Conservation (phyloP, 495 filamentous ascomycete species). For the Neurospora sp. region DNA sequence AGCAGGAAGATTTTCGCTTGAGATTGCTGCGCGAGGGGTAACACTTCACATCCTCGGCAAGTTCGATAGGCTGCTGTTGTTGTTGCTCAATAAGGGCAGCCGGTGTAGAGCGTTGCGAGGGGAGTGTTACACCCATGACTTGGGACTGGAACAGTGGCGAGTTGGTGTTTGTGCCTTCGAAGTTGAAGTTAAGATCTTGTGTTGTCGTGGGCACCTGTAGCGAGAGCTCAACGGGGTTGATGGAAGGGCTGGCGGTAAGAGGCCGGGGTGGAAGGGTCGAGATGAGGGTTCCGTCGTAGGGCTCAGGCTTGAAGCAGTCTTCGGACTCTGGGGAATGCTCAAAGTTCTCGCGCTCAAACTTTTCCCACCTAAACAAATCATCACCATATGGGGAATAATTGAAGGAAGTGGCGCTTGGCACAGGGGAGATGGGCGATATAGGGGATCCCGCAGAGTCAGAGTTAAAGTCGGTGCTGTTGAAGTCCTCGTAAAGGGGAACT, state of each 20-base stretch:
- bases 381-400: slow-evolving; percentile 12
- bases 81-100: background rate
- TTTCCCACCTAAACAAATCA: slow-evolving; percentile 9
- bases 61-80: background rate
- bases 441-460: slow-evolving; percentile 21
- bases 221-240: slow-evolving; percentile 23
- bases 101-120: background rate
- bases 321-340: slow-evolving; percentile 12
- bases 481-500: slow-evolving; percentile 10
- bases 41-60: slow-evolving; percentile 4
- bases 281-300: slow-evolving; percentile 7
- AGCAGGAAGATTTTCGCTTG: slow-evolving; percentile 22
- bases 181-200: background rate
- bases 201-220: background rate
- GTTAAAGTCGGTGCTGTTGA: slow-evolving; percentile 17
- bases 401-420: slow-evolving; percentile 16
- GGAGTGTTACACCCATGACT: slow-evolving; percentile 1
- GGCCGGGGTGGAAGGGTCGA: slow-evolving; percentile 1
- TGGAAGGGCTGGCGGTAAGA: slow-evolving; percentile 14
- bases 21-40: slow-evolving; percentile 11
- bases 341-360: background rate
- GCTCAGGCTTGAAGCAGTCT: slow-evolving; percentile 11
- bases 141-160: slow-evolving; percentile 8
- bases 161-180: background rate
- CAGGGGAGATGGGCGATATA: slow-evolving; percentile 17